These are phyloP conservation scores for Dovyalis caffra DNA, from an alignment of 345 rosid genomes.

Conservation along the genomic window DNA sequence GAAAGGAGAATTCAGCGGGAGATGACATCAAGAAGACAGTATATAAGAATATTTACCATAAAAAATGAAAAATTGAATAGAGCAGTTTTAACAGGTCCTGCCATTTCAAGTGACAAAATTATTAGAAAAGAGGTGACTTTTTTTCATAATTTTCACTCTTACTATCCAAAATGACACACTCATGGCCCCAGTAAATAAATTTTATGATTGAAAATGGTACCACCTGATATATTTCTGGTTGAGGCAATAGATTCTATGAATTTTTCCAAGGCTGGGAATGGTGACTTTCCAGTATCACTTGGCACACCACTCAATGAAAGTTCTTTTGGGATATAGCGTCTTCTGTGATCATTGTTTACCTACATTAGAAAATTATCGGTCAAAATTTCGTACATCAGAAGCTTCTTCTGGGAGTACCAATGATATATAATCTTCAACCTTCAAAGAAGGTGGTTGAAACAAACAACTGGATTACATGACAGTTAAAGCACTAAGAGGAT, in stretches of 20 bases:
- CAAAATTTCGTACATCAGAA: background rate
- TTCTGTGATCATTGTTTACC: conserved; percentile 50
- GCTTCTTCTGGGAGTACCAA: too few species aligned
- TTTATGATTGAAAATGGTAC: conserved; percentile 10
- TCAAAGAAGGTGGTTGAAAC: background rate
- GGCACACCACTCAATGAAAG: conserved; percentile 31
- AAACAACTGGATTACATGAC: background rate
- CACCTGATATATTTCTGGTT: conserved; percentile 66
- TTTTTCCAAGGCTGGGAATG: conserved; percentile 74
- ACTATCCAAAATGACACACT: too few species aligned
- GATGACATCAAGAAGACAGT: background rate
- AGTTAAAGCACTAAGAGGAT: background rate
- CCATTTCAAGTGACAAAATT: background rate
- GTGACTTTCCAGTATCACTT: conserved; percentile 66
- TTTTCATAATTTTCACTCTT: background rate
- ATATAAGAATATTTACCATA: background rate
- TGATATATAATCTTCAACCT: background rate
- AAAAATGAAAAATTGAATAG: background rate
- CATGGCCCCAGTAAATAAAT: background rate
- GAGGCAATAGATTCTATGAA: conserved; percentile 76
- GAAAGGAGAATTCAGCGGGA: conserved; percentile 1
- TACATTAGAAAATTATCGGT: conserved; percentile 26
- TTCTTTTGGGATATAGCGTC: conserved; percentile 30
- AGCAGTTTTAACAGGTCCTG: conserved; percentile 8
- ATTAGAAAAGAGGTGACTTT: background rate